Conservation (phyloP, 176 grass and related monocot genomes). For the Chrysopogon serrulatus region DNA sequence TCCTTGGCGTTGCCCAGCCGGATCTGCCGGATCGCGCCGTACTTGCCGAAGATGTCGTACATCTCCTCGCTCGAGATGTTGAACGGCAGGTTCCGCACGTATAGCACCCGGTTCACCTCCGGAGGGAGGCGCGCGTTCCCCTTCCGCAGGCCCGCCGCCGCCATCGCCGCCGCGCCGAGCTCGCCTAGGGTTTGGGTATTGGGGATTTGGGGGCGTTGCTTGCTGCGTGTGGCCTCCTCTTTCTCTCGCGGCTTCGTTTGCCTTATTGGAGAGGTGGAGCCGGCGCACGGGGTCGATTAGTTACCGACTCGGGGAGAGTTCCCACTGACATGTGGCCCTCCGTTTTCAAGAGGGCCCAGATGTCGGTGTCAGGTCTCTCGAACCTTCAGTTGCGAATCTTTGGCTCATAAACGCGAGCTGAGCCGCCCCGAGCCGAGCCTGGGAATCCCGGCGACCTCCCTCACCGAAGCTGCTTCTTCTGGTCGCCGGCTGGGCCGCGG, state of each 20-base stretch:
- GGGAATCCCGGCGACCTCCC: conserved; percentile 1
- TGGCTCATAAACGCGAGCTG: not conserved
- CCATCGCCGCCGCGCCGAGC: conserved; percentile 36
- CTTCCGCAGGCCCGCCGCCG: conserved; percentile 77
- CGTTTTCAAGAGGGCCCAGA: not conserved
- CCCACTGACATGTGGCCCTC: conserved; percentile 1
- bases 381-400: not conserved
- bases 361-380: not conserved
- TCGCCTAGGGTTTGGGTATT: conserved; percentile 30
- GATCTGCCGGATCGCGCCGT: conserved; percentile 98
- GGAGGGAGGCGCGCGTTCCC: conserved; percentile 86
- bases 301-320: not conserved
- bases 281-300: not conserved
- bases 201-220: not conserved
- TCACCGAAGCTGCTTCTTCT: not conserved
- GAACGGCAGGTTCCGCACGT: conserved; percentile 99
- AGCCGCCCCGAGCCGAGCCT: not conserved
- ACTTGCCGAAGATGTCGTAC: conserved; percentile 99
- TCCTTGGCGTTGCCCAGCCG: conserved; percentile 90
- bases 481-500: not conserved
- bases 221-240: not conserved
- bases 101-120: conserved; percentile 93
- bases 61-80: conserved; percentile 99
- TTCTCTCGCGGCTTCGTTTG: not conserved
- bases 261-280: not conserved